These are phyloP conservation scores for Xylaria multiplex DNA, from an alignment of 2,329 filamentous ascomycete species.

Conservation along the genomic window DNA sequence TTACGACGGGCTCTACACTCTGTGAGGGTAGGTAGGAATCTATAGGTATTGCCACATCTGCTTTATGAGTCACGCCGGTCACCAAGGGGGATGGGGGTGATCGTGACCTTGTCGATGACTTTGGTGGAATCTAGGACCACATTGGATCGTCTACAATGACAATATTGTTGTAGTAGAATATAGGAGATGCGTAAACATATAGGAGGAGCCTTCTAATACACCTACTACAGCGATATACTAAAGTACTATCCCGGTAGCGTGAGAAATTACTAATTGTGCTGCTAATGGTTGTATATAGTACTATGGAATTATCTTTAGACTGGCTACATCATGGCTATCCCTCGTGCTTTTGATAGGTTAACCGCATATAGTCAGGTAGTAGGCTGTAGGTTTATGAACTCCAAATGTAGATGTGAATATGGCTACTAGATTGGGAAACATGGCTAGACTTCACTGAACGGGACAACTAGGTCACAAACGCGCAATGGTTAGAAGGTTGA, in stretches of 20 bases:
- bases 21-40: no score
- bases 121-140: no score
- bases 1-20: no score
- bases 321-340: no score
- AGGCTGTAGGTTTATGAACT: neutral
- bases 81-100: no score
- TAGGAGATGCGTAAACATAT: neutral
- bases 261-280: neutral
- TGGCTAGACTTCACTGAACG: neutral
- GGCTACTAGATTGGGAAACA: neutral
- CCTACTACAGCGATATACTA: neutral
- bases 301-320: neutral
- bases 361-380: neutral
- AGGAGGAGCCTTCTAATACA: neutral
- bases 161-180: neutral
- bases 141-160: no score
- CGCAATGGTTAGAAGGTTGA: neutral
- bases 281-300: no score
- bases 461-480: constrained; percentile 5
- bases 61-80: no score
- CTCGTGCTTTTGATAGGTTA: no score
- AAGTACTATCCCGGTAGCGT: neutral
- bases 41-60: no score
- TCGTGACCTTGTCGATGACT: no score
- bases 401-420: neutral